Conservation (phyloP, 2,329 filamentous ascomycete species). For the Ophiostoma novo-ulmi region DNA sequence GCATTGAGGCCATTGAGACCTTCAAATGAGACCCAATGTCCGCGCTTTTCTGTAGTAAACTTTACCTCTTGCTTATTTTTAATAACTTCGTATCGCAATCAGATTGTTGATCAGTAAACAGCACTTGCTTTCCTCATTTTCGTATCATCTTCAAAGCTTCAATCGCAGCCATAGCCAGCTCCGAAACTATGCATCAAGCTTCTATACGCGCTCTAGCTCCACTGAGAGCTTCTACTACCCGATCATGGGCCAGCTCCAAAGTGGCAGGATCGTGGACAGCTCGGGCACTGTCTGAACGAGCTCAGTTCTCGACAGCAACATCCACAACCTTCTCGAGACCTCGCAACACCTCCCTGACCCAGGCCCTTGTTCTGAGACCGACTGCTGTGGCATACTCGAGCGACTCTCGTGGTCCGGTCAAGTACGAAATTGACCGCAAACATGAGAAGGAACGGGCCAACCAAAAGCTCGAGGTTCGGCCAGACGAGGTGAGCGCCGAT, state of each 20-base stretch:
- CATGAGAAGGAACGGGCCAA: constrained; percentile 51
- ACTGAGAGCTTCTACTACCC: not conserved
- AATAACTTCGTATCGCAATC: not conserved
- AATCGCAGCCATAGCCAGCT: not conserved
- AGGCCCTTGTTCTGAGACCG: not conserved
- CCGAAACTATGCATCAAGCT: constrained; percentile 18
- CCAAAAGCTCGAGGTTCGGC: constrained; percentile 53
- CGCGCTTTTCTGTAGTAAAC: not conserved
- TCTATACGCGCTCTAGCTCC: constrained; percentile 6
- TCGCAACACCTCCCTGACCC: not conserved
- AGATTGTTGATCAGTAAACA: not conserved
- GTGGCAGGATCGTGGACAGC: not conserved
- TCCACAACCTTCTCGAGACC: not conserved
- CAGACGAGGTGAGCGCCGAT: constrained; percentile 54
- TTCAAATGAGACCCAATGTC: not conserved
- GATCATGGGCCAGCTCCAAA: not conserved
- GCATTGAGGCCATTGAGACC: not conserved
- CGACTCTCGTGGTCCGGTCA: constrained; percentile 12
- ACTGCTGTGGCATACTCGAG: constrained; percentile 26
- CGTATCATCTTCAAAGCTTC: not conserved
- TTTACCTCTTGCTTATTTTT: not conserved
- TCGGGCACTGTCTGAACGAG: not conserved
- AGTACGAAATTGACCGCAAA: constrained; percentile 46
- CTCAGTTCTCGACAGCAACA: not conserved
- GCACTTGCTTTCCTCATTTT: not conserved